Evolutionary conservation across 192 early-diverging fungal species (phyloP), one percentile per base, ranked within the genome.

Genomic region (Thamnidium elegans): DNA sequence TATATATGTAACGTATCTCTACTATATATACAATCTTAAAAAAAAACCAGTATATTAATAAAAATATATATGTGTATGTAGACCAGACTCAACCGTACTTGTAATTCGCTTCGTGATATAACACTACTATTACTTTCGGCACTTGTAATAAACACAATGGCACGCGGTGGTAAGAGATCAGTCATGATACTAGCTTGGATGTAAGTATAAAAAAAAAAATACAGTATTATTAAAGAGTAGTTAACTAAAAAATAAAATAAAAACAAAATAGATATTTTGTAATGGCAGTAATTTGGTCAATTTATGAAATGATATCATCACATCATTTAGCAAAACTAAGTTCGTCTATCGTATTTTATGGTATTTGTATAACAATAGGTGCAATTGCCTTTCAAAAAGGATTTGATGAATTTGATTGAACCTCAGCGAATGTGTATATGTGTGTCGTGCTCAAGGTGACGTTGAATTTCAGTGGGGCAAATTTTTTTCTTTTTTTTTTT

Each of bases 121-220:
- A 34, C 34, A 8, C 17, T 56, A 10, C 31, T 56, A 34, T 17
- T 56, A 56, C 31, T 56, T 11, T n/a, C 34, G 4, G 55, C 31
- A 39, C 3, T 56, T 10, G 32, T 56, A n/a, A 36, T 56, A 19
- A 56, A 56, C n/a, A 56, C 55, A 39, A 19, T 56, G 55, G 55
- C 55, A 56, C 55, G 55, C 34, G 55, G 55, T 19, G 55, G 55
- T 2, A 56, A 56, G 17, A 15, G 34, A 7, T 56, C 55, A 17
- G 17, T 56, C 9, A 56, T 56, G 55, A 17, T 56, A 11, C 17
- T 56, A 20, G 32, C 55, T 4, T 56, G 55, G 55, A 56, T 34
- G 55, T 56, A 56, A 56, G 55, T 56, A 8, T 8, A 6, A 11
- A 32, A 32, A 17, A n/a, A 32, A 6, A 36, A 15, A 55, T 53